Evolutionary conservation across 306 rosid genomes (phyloP).

Genomic region (Argentina anserina): DNA sequence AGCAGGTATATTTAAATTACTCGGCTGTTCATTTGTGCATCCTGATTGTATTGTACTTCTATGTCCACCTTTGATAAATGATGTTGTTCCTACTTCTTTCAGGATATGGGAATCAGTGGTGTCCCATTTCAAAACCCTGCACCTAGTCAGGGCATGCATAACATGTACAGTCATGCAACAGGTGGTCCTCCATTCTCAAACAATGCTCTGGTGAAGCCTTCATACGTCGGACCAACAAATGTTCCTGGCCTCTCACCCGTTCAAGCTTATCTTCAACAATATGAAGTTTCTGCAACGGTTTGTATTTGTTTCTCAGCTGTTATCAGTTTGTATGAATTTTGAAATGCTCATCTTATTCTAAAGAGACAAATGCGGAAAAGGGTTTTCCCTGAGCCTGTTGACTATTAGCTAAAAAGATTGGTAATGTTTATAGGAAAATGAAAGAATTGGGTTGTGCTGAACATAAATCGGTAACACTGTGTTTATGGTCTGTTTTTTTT

Average conservation of each 20-base stretch:
- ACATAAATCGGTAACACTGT: not conserved
- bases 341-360: not conserved
- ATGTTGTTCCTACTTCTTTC: slow-evolving; percentile 25
- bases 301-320: slow-evolving; percentile 24
- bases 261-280: slow-evolving; percentile 80
- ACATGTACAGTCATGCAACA: slow-evolving; percentile 48
- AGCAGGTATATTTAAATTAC: slow-evolving; percentile 48
- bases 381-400: not conserved
- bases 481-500: not conserved
- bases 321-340: slow-evolving; percentile 1
- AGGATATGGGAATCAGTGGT: slow-evolving; percentile 64
- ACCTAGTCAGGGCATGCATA: slow-evolving; percentile 51
- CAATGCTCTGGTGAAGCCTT: slow-evolving; percentile 52
- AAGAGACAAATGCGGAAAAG: not conserved
- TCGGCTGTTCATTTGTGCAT: not conserved
- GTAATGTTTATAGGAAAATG: not conserved
- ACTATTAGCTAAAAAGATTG: not conserved
- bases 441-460: not conserved
- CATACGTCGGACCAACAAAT: slow-evolving; percentile 53
- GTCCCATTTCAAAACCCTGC: slow-evolving; percentile 55
- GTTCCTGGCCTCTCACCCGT: slow-evolving; percentile 64
- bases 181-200: slow-evolving; percentile 59
- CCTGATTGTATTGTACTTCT: not conserved
- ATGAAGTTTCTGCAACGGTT: slow-evolving; percentile 92
- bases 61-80: slow-evolving; percentile 4